Percentiles rank a stretch among this genome's conserved stretches.
These are phyloP conservation scores for Citrullus amarus DNA, from an alignment of 306 rosid genomes.

Conservation along the genomic window DNA sequence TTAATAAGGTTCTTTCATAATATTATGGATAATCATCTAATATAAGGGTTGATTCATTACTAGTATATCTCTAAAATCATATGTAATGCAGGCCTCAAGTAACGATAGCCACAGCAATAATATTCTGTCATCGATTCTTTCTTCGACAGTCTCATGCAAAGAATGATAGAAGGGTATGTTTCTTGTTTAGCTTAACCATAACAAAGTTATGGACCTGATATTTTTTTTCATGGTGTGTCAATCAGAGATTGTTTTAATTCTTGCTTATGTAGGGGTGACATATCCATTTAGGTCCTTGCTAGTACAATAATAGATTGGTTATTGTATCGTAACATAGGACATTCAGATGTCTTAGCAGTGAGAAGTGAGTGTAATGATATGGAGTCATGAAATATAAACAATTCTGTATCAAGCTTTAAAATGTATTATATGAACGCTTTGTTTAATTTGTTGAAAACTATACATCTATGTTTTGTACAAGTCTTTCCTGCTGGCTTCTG, in stretches of 20 bases:
- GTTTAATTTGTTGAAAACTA: neutral
- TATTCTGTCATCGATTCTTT: constrained; percentile 92
- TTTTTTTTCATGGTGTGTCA: neutral
- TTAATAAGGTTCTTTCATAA: neutral
- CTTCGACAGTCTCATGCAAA: constrained; percentile 95
- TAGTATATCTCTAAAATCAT: neutral
- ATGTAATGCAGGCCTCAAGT: constrained; percentile 83
- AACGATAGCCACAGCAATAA: constrained; percentile 94
- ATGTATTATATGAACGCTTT: neutral
- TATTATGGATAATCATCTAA: neutral
- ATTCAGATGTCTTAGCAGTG: neutral
- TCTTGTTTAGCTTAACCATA: neutral
- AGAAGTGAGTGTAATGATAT: neutral
- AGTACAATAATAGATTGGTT: neutral
- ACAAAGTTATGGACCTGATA: neutral
- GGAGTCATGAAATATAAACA: neutral
- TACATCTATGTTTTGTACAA: neutral
- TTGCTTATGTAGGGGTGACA: neutral
- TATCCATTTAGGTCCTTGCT: neutral
- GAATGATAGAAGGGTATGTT: constrained; percentile 94
- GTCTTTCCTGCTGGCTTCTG: neutral
- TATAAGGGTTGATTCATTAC: neutral
- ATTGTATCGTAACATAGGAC: neutral
- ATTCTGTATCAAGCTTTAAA: neutral
- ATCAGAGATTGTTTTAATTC: neutral